Conservation (phyloP, 768 basidiomycete species). For the Leccinum subtestaceum region DNA sequence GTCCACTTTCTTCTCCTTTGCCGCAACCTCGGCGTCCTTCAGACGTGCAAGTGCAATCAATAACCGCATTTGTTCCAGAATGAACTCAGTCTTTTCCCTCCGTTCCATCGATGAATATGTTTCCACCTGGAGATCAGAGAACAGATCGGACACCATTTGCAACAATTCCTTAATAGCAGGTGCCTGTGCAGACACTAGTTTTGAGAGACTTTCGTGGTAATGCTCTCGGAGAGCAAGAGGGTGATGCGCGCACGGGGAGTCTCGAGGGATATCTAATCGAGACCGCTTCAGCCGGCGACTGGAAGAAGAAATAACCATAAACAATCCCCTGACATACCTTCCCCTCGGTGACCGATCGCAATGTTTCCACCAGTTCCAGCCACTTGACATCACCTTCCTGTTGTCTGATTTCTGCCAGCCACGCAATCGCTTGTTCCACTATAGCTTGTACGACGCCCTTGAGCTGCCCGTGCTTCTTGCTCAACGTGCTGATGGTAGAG, state of each 20-base stretch:
- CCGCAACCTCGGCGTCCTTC: constrained; percentile 66
- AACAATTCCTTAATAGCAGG: constrained; percentile 58
- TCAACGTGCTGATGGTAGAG: constrained; percentile 60
- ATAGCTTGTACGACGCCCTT: constrained; percentile 86
- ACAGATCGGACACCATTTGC: constrained; percentile 84
- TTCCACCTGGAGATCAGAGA: constrained; percentile 96
- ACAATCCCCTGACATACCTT: constrained; percentile 56
- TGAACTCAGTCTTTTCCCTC: constrained; percentile 96
- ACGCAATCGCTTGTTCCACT: constrained; percentile 81
- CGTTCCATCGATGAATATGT: constrained; percentile 99
- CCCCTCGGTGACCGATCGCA: constrained; percentile 92
- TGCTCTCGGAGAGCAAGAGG: constrained; percentile 76
- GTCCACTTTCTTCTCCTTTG: constrained; percentile 46
- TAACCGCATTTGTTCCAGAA: constrained; percentile 95
- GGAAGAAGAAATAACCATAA: neutral
- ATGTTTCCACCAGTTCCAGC: constrained; percentile 85
- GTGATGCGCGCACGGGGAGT: constrained; percentile 95
- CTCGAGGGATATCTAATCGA: constrained; percentile 85
- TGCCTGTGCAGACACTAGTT: constrained; percentile 40
- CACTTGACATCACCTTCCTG: constrained; percentile 69
- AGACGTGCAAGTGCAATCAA: constrained; percentile 71
- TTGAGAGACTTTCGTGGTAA: constrained; percentile 73
- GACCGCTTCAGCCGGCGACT: neutral
- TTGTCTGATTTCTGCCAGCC: constrained; percentile 74
- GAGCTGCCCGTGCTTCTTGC: constrained; percentile 97